Base-by-base conservation (phyloP, 495 filamentous ascomycete species). In the Eremomyces bilateralis region DNA sequence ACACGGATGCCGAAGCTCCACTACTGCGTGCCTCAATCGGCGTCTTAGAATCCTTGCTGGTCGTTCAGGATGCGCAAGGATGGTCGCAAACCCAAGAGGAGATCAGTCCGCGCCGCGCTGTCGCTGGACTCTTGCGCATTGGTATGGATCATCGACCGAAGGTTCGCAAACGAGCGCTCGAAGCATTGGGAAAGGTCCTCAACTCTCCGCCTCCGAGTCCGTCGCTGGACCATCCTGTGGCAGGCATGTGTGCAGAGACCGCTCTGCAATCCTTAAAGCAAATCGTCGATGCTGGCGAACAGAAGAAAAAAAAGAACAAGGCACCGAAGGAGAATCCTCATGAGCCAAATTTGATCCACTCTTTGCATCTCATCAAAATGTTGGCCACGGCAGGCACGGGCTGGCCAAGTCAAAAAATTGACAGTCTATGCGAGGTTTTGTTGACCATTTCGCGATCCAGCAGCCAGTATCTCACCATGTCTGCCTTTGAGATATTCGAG, bases 321-420 rank as follows among this genome's bases (percentile, higher is more conserved):
- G 29, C 53, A 21, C 43, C 54, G 20, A 53, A 50, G 22, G 57
- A 69, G 1, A 61, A 61, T 12, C 46, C 57, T 10, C 65, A 67
- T 29, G 80, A 91, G 36, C 85, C 88, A 11, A 64, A 67, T 12
- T 62, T 94, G 15, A 88, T 94, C 38, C 88, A 94, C 54, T 74
- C 81, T 3, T 53, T 97, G 38, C 90, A 95, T 40, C 61, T 95
- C 31, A 70, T 91, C 36, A 92, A 85, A 62, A 74, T 79, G 1
- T 65, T 95, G 40, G 82, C 85, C 3, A 58, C 64, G 16, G 80
- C 77, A 2, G 85, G 81, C 34, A 77, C 80, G 30, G 85, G 90
- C 31, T 97, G 90, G 90, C 88, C 88, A n/a, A 90, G 76, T 56
- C 77, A 74, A 60, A 90, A 90, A 55, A 83, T 94, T 31, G 88